Percentiles rank a stretch among this genome's conserved stretches.
phyloP scores from a whole-genome alignment of 2,329 filamentous ascomycete genomes.

The Colletotrichum phormii region DNA sequence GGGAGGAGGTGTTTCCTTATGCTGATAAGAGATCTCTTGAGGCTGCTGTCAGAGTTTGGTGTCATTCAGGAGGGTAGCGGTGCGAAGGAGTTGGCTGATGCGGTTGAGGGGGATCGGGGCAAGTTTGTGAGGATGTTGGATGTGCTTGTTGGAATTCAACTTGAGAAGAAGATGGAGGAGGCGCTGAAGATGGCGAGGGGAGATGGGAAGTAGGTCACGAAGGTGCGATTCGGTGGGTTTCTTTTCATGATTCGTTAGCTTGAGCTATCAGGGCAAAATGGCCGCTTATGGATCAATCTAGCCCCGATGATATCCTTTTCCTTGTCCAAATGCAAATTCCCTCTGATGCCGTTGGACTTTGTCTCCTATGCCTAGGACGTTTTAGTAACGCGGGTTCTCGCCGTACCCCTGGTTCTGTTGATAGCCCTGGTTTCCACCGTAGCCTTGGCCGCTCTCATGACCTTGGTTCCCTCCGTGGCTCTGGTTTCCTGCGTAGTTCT shows the following conservation, averaged over 20 bases:
- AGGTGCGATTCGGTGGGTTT: neutral
- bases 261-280: neutral
- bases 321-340: neutral
- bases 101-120: neutral
- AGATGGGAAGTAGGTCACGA: neutral
- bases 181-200: neutral
- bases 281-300: neutral
- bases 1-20: conserved; percentile 20
- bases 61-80: neutral
- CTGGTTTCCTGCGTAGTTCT: conserved; percentile 31
- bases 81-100: neutral
- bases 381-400: conserved; percentile 42
- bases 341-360: neutral
- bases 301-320: neutral
- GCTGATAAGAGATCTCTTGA: conserved; percentile 6
- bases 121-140: conserved; percentile 19
- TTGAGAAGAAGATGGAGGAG: conserved; percentile 15
- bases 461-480: conserved; percentile 31
- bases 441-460: conserved; percentile 34
- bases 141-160: conserved; percentile 20
- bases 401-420: conserved; percentile 34
- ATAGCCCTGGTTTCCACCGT: conserved; percentile 38
- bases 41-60: neutral
- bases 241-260: conserved; percentile 26
- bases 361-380: no score